Base-by-base conservation (phyloP, 768 basidiomycete genomes). In the Scleroderma citrinum region DNA sequence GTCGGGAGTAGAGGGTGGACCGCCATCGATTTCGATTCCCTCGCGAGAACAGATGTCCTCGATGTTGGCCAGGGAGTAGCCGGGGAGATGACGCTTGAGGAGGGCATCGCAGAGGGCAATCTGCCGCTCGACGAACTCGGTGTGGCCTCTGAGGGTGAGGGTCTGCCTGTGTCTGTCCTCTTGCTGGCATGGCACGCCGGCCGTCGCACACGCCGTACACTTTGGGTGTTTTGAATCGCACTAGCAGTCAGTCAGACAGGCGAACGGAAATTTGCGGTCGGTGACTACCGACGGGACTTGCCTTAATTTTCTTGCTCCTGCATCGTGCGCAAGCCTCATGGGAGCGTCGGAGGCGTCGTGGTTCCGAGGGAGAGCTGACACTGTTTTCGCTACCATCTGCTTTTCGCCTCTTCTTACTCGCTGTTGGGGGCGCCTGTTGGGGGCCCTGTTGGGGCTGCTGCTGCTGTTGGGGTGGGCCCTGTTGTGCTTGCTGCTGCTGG, bases 301-400 rank as follows among this genome's bases (percentile, higher is more conserved):
- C 87, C 87, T 92, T 92, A 72, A 92, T 92, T 85, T 92, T 92
- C 82, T 92, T 92, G 74, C 83, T 85, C 79, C 90, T 87, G 77
- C 90, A 92, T 67, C 90, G 80, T 56, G 90, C 85, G 75, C 90
- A 92, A 54, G 90, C 89, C 71, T 92, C 90, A 71, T 92, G 90
- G 60, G 89, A 90, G 63, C 90, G 82, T 59, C 90, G 76, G 60
- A 92, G 77, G 48, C 89, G 80, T 60, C 90, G 78, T 38, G 87
- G 85, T 67, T 90, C 88, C 48, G 82, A 76, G 37, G 81, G 70
- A 16, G 77, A 67, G 32, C 70, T 60, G 38, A 69, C 67, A n/a
- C 82, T 83, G 47, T 81, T 83, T 12, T 72, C 73, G 23, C 71
- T 72, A 2, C 71, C 69, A 44, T 83, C 82, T 2, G 71, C 69